Evolutionary conservation across 2,329 filamentous ascomycete species (phyloP).

Genomic region (Botrytis fabae): DNA sequence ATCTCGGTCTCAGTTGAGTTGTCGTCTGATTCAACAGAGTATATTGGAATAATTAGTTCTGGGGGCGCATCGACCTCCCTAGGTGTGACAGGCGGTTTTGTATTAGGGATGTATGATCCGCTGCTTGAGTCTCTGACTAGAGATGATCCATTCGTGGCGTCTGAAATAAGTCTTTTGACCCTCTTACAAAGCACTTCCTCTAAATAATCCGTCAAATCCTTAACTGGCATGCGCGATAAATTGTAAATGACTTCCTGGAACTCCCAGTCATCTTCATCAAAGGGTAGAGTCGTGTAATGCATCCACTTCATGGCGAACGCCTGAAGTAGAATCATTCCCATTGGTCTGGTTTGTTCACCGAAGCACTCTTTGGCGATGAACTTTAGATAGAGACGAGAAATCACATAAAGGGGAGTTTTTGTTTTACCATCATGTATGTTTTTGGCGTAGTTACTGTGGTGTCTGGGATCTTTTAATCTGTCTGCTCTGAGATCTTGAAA

Average conservation of each 20-base stretch:
- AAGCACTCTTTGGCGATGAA: not conserved
- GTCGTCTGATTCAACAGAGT: not conserved
- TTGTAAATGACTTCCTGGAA: not conserved
- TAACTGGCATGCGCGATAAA: not conserved
- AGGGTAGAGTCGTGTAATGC: not conserved
- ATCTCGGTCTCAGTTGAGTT: not conserved
- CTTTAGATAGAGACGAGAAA: not conserved
- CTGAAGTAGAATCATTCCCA: not conserved
- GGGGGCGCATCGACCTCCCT: not conserved
- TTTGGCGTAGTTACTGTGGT: not conserved
- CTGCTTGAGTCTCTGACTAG: no score
- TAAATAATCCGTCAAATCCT: not conserved
- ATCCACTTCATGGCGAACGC: not conserved
- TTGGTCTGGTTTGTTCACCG: not conserved
- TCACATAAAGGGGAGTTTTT: not conserved
- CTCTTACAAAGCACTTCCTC: not conserved
- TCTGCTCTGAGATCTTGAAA: not conserved
- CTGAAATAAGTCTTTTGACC: not conserved
- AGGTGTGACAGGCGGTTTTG: no score
- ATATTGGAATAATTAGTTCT: not conserved
- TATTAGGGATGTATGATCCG: not conserved
- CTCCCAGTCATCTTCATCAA: constrained; percentile 2
- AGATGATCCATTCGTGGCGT: not conserved
- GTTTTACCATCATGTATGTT: not conserved
- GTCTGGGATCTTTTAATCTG: not conserved